Base-by-base conservation (phyloP, 1,284 basidiomycete genomes). In the Cryptococcus maquisensis region DNA sequence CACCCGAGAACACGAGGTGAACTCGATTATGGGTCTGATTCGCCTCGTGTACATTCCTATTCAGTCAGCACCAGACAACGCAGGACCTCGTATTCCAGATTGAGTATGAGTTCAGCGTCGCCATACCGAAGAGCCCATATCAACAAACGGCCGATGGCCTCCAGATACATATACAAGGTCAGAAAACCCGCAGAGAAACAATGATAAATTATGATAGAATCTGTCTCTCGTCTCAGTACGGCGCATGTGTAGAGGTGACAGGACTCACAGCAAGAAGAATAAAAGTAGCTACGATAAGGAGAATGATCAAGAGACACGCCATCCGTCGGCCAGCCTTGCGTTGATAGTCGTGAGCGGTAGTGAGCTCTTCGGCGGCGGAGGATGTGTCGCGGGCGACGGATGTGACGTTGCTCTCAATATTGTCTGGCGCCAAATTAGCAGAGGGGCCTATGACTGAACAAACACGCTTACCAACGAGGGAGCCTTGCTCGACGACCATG, bases 321-420 rank as follows among this genome's bases (percentile, higher is more conserved):
- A 91, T 91, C 21, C 95, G 80, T 39, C 86, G 83, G 2, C 94
- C 95, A 3, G 96, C 94, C 74, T 86, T 95, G 48, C 92, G 84
- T 77, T 99, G 96, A 72, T 98, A 97, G 35, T 92, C 90, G 60
- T 90, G 86, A 2, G 96, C 96, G 12, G 87, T 88, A 1, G 83
- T 85, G 44, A 98, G 81, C 73, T 99, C 93, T 57, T 88, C 84
- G 5, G 90, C 86, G 10, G 94, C 96, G 36, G 85, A 86, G 1
- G 83, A 79, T 0, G 91, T 94, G 71, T 98, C 89, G 15, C 83
- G 83, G 0, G 88, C 86, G 44, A 98, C 88, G 0, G 85, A 87
- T 20, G 86, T 86, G 43, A 99, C 87, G 69, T 99, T 98, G 56
- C 86, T 86, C 73, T 97, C 93, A 69, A 99, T 97, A 68, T 97